These are phyloP conservation scores for Dactylellina parvicollis DNA, from an alignment of 2,329 filamentous ascomycete genomes.

Conservation along the genomic window DNA sequence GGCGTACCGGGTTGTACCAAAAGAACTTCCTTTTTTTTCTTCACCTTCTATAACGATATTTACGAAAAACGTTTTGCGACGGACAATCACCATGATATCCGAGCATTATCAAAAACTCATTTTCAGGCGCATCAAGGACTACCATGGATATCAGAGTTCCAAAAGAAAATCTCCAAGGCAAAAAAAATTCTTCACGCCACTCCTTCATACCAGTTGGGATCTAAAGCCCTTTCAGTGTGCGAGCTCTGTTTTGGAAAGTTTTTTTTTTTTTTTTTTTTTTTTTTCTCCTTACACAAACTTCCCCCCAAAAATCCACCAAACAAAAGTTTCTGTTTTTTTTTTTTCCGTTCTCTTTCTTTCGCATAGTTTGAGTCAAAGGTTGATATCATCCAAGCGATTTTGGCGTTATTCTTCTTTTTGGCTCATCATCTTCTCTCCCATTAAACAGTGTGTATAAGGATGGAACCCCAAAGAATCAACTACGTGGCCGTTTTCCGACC, in stretches of 20 bases:
- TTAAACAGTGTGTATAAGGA: constrained; percentile 16
- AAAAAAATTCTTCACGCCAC: constrained; percentile 43
- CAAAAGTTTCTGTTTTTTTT: constrained; percentile 35
- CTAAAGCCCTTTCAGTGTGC: neutral
- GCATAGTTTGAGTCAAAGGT: constrained; percentile 38
- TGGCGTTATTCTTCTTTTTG: constrained; percentile 40
- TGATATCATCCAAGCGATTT: constrained; percentile 51
- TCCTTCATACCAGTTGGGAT: neutral
- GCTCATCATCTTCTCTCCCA: neutral
- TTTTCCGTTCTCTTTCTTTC: constrained; percentile 1
- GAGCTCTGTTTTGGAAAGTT: constrained; percentile 41
- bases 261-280: no score
- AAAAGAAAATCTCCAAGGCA: neutral
- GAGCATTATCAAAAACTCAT: constrained; percentile 34
- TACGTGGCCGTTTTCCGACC: constrained; percentile 41
- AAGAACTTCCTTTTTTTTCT: constrained; percentile 13
- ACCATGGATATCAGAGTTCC: constrained; percentile 26
- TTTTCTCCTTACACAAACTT: constrained; percentile 49
- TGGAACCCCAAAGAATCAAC: constrained; percentile 9
- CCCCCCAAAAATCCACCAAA: constrained; percentile 45
- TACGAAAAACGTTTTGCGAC: neutral
- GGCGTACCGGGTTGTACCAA: constrained; percentile 44
- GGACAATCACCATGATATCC: constrained; percentile 29
- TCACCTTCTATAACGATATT: neutral
- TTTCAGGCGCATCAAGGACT: constrained; percentile 48